phyloP scores from a whole-genome alignment of 495 filamentous ascomycete genomes.

The Neurospora sp. region DNA sequence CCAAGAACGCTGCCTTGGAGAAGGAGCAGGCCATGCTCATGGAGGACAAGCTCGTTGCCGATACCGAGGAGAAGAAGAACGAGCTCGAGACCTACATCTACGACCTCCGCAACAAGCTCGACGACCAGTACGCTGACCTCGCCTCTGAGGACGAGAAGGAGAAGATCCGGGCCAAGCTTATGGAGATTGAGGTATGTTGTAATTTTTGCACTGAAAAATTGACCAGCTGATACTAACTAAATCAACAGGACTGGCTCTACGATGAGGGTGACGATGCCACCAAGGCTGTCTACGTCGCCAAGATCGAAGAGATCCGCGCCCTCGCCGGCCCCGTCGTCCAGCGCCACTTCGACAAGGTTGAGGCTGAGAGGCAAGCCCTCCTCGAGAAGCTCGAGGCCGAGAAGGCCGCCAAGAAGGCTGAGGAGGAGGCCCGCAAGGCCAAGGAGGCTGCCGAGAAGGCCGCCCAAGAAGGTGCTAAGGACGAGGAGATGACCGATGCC shows the following conservation, averaged over 20 bases:
- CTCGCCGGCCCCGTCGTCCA: slow-evolving; percentile 86
- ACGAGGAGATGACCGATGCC: slow-evolving; percentile 50
- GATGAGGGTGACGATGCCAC: slow-evolving; percentile 93
- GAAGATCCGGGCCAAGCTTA: slow-evolving; percentile 70
- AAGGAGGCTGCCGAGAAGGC: slow-evolving; percentile 33
- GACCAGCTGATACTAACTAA: slow-evolving; percentile 1
- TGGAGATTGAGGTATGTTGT: slow-evolving; percentile 65
- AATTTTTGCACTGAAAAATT: not conserved
- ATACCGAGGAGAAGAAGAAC: slow-evolving; percentile 99
- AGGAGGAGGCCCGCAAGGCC: slow-evolving; percentile 48
- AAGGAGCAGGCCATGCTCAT: slow-evolving; percentile 84
- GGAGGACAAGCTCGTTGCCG: slow-evolving; percentile 96
- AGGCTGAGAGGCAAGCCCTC: slow-evolving; percentile 73
- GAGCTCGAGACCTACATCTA: slow-evolving; percentile 97
- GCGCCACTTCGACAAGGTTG: slow-evolving; percentile 87
- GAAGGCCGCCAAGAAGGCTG: slow-evolving; percentile 66
- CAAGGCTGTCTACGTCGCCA: slow-evolving; percentile 84
- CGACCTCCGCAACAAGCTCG: slow-evolving; percentile 85
- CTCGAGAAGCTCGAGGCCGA: slow-evolving; percentile 72
- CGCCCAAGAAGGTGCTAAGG: slow-evolving; percentile 23
- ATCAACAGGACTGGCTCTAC: slow-evolving; percentile 86
- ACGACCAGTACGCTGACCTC: slow-evolving; percentile 80
- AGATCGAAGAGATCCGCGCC: slow-evolving; percentile 91
- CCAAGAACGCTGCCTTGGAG: slow-evolving; percentile 61
- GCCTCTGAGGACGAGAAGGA: slow-evolving; percentile 88